Evolutionary conservation across 306 rosid species (phyloP).

Genomic region (Casuarina equisetifolia): DNA sequence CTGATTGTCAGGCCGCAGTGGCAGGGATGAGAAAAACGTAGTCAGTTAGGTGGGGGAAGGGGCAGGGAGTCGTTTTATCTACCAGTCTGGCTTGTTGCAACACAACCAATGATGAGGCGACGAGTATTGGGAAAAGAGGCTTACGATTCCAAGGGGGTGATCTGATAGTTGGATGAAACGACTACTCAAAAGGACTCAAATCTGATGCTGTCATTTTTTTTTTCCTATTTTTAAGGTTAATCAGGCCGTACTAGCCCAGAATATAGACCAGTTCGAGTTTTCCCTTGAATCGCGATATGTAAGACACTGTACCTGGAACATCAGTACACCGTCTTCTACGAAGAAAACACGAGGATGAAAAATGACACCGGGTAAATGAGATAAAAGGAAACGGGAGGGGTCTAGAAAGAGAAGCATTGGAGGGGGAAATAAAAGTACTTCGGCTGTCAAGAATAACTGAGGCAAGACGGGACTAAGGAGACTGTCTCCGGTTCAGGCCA

Average conservation of each 20-base stretch:
- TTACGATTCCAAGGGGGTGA: not conserved
- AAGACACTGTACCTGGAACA: too few species aligned
- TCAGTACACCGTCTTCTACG: too few species aligned
- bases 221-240: not conserved
- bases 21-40: too few species aligned
- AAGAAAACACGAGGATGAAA: too few species aligned
- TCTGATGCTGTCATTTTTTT: not conserved
- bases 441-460: not conserved
- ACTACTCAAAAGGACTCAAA: not conserved
- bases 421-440: not conserved
- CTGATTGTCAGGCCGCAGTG: too few species aligned
- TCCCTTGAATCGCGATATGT: too few species aligned
- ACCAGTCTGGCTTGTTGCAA: not conserved
- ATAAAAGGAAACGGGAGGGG: not conserved
- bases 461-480: not conserved
- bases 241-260: too few species aligned
- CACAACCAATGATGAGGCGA: not conserved
- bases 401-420: not conserved
- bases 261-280: too few species aligned
- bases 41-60: not conserved
- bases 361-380: too few species aligned
- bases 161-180: too few species aligned
- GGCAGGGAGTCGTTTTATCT: not conserved
- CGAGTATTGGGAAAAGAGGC: not conserved
- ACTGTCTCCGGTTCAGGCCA: not conserved